Base-by-base conservation (phyloP, 495 filamentous ascomycete species). In the Amniculicola lignicola region DNA sequence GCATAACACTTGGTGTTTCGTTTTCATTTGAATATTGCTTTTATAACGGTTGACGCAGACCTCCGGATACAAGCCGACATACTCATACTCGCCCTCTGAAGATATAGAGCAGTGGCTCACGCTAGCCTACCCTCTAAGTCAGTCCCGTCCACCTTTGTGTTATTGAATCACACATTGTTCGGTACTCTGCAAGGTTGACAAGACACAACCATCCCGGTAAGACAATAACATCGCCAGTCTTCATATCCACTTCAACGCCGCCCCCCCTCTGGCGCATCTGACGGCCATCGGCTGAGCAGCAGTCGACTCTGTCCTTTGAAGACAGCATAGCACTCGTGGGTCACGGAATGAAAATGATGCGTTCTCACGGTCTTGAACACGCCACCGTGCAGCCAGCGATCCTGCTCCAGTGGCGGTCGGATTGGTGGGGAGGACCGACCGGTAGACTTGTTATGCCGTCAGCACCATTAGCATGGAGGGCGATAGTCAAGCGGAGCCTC, bases 301-400 rank as follows among this genome's bases (percentile, higher is more conserved):
- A 73, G 47, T 14, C 46, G 49, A 42, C 66, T 71, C 3, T 24
- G 49, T 9, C 72, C 72, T 27, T 65, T 62, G 52, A 72, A 64
- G 9, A 73, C 63, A 28, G 69, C 72, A 62, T 73, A 74, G 48
- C 67, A 71, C 54, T 74, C 69, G 51, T 72, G 72, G 2, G 71
- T 72, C 0, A 70, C 65, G 21, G 63, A 64, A 49, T 72, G 72
- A 49, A 69, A 73, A 48, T 74, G 71, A 41, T 64, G 62, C 16
- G 67, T 58, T 4, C 41, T 24, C 46, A 65, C 69, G 15, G 67
- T 67, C 38, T 72, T 68, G 60, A 72, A 73, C 12, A 66, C 57
- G 44, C 72, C 70, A 40, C 70, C 69, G 33, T 71, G 61, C 36
- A 70, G 22, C 72, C 72, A 74, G 22, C 51, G 31, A 50, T 74